phyloP scores from a whole-genome alignment of 2,329 filamentous ascomycete genomes.

The Ascochyta pisi region DNA sequence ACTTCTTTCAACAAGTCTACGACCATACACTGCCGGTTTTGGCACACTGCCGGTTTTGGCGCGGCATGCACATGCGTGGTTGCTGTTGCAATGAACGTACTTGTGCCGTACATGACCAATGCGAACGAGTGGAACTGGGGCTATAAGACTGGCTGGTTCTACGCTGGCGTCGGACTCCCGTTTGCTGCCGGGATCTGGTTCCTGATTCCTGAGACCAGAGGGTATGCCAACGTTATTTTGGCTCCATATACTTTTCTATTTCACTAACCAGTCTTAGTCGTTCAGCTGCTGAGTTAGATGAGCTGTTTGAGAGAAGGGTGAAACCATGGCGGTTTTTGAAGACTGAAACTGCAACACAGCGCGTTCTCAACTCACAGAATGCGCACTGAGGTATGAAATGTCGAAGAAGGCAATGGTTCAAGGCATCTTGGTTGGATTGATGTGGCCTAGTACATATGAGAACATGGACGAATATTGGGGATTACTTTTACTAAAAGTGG shows the following conservation, averaged over 20 bases:
- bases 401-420: too few species aligned
- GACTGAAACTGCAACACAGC: conserved; percentile 11
- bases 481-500: too few species aligned
- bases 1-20: conserved; percentile 42
- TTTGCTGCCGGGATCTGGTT: conserved; percentile 17
- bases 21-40: conserved; percentile 17
- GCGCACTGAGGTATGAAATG: too few species aligned
- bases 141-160: conserved; percentile 19
- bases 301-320: conserved; percentile 17
- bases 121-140: conserved; percentile 19
- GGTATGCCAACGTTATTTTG: not conserved
- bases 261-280: not conserved
- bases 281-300: conserved; percentile 17
- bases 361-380: not conserved
- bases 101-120: conserved; percentile 16
- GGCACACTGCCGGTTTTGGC: conserved; percentile 15
- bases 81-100: conserved; percentile 13
- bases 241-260: not conserved
- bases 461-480: not conserved
- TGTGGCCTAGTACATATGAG: too few species aligned
- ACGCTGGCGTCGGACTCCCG: conserved; percentile 16
- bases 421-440: too few species aligned
- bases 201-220: conserved; percentile 16
- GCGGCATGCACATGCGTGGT: conserved; percentile 14
- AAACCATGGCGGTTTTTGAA: conserved; percentile 13